phyloP scores from a whole-genome alignment of 1,284 basidiomycete species.

The Malassezia yamatoensis region DNA sequence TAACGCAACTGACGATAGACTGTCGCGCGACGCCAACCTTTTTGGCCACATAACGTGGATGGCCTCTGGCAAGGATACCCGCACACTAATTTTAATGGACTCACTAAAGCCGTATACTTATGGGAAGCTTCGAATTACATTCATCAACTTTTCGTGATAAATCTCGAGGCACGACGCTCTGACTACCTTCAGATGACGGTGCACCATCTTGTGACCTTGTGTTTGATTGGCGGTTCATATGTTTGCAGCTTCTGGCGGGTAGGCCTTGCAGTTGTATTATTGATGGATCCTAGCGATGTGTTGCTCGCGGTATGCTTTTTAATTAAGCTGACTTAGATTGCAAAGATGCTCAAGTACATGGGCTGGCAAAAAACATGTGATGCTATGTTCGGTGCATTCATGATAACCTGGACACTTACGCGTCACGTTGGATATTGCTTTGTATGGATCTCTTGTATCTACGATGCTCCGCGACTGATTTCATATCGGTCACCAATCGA shows the following conservation, averaged over 20 bases:
- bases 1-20: conserved; percentile 28
- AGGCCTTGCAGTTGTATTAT: conserved; percentile 72
- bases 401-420: conserved; percentile 40
- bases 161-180: conserved; percentile 82
- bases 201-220: conserved; percentile 82
- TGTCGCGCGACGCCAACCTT: conserved; percentile 54
- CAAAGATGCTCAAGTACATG: conserved; percentile 87
- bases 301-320: conserved; percentile 61
- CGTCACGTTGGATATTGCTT: conserved; percentile 36
- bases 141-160: conserved; percentile 77
- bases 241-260: conserved; percentile 72
- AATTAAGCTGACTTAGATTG: conserved; percentile 42
- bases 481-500: conserved; percentile 18
- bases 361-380: conserved; percentile 62
- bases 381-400: conserved; percentile 61
- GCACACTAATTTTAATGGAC: conserved; percentile 62
- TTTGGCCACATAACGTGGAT: conserved; percentile 58
- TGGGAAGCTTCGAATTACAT: conserved; percentile 83
- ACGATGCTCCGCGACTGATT: conserved; percentile 19
- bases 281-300: conserved; percentile 91
- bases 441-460: conserved; percentile 29
- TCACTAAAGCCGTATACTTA: conserved; percentile 64
- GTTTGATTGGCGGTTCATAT: conserved; percentile 69
- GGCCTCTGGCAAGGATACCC: conserved; percentile 76
- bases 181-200: conserved; percentile 93